Evolutionary conservation across 768 basidiomycete species (phyloP), one percentile per base, ranked within the genome.

Genomic region (Hydnum rufescens): DNA sequence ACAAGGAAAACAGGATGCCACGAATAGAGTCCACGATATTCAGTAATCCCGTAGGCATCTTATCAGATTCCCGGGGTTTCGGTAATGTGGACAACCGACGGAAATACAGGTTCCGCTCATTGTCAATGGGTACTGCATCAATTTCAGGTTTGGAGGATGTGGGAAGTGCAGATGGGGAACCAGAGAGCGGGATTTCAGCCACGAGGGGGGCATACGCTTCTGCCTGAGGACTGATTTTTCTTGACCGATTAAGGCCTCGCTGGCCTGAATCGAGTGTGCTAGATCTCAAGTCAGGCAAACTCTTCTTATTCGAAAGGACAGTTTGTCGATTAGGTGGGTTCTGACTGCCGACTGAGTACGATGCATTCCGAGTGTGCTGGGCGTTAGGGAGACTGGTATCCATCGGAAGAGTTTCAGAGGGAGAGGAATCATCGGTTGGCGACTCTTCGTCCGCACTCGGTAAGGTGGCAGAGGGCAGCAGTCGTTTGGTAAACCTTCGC

Each of bases 101-200:
- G 67, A 99, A 99, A 65, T 99, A 97, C 1, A 87, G 84, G 60
- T 88, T 83, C 23, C 85, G 77, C 60, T 92, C 86, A 3, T 75
- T 73, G 39, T 87, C 78, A 65, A 83, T 76, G 3, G 77, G 71
- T 19, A 76, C 74, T 2, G 73, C 67, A 1, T 39, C 36, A 39
- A 22, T 39, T 13, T 39, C 36, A 39, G 22, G 13, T 39, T 19
- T 39, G 34, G 34, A 39, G 8, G 34, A 39, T 39, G 8, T 8
- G 19, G 34, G 34, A 19, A 19, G 34, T 39, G 34, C 8, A 19
- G 34, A 19, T 39, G 8, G 34, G 8, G 34, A 39, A 19, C 8
- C 8, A 19, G 34, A 39, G 19, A 19, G 19, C 19, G 8, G 34
- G 34, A 8, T 39, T 8, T 39, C 19, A 19, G 8, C 34, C 34